phyloP scores from a whole-genome alignment of 1,139 yeast species.

The Hansenula anomala region DNA sequence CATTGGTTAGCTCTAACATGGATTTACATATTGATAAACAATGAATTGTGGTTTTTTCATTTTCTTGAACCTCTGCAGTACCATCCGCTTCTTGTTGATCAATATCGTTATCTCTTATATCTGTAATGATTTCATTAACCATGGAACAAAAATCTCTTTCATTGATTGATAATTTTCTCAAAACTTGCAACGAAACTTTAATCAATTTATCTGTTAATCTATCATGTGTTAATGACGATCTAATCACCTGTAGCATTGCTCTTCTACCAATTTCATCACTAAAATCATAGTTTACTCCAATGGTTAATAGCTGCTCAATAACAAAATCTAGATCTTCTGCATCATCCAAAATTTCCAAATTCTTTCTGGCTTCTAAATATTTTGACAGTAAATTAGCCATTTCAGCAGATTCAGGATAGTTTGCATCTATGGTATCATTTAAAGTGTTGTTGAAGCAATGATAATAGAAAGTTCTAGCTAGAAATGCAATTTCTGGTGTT shows the following conservation, averaged over 20 bases:
- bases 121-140: slow-evolving; percentile 83
- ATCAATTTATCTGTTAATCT: slow-evolving; percentile 51
- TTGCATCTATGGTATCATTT: slow-evolving; percentile 58
- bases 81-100: slow-evolving; percentile 32
- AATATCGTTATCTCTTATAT: slow-evolving; percentile 68
- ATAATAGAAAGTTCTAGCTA: slow-evolving; percentile 62
- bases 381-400: slow-evolving; percentile 55
- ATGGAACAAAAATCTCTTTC: slow-evolving; percentile 83
- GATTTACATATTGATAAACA: slow-evolving; percentile 70
- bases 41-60: slow-evolving; percentile 46
- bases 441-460: slow-evolving; percentile 54
- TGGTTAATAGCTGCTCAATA: slow-evolving; percentile 63
- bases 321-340: slow-evolving; percentile 67
- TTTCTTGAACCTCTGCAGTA: slow-evolving; percentile 26
- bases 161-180: slow-evolving; percentile 66
- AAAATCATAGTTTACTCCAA: slow-evolving; percentile 73
- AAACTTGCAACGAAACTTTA: slow-evolving; percentile 55
- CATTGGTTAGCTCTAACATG: slow-evolving; percentile 63
- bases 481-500: slow-evolving; percentile 71
- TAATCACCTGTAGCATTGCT: slow-evolving; percentile 66
- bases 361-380: slow-evolving; percentile 45
- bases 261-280: slow-evolving; percentile 92
- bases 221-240: slow-evolving; percentile 55
- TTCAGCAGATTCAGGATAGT: slow-evolving; percentile 77
- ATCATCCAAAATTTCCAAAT: slow-evolving; percentile 33